Conservation (phyloP, 306 rosid species). For the Cercis canadensis region DNA sequence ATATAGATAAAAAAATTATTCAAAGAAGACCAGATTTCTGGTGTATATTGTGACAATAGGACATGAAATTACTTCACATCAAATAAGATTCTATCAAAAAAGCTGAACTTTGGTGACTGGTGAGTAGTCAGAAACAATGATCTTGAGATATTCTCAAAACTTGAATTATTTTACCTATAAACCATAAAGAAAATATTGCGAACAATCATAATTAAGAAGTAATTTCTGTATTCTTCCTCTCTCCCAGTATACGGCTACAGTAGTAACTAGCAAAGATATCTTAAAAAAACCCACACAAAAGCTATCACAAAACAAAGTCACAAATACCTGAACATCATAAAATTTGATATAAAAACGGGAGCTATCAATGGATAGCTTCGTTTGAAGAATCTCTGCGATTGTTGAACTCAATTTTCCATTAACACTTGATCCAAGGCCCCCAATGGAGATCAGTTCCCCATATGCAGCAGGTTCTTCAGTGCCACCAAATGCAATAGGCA, state of each 20-base stretch:
- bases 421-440: constrained; percentile 82
- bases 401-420: constrained; percentile 89
- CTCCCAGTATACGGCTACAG: neutral
- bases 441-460: constrained; percentile 88
- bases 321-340: constrained; percentile 73
- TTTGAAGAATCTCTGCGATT: constrained; percentile 87
- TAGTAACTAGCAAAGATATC: neutral
- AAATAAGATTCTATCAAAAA: constrained; percentile 42
- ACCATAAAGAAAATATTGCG: neutral
- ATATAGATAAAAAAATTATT: too few relatives aligned
- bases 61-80: too few relatives aligned
- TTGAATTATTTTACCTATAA: too few relatives aligned
- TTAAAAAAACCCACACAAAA: neutral
- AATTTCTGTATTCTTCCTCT: neutral
- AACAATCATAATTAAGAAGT: neutral
- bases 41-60: too few relatives aligned
- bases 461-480: constrained; percentile 95
- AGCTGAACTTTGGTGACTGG: too few relatives aligned
- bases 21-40: too few relatives aligned
- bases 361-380: constrained; percentile 78
- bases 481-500: constrained; percentile 84
- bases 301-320: constrained; percentile 10
- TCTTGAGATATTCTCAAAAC: too few relatives aligned
- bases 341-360: constrained; percentile 92
- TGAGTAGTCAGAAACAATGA: too few relatives aligned